phyloP scores from a whole-genome alignment of 768 basidiomycete genomes.

The Panaeolus cyanescens region DNA sequence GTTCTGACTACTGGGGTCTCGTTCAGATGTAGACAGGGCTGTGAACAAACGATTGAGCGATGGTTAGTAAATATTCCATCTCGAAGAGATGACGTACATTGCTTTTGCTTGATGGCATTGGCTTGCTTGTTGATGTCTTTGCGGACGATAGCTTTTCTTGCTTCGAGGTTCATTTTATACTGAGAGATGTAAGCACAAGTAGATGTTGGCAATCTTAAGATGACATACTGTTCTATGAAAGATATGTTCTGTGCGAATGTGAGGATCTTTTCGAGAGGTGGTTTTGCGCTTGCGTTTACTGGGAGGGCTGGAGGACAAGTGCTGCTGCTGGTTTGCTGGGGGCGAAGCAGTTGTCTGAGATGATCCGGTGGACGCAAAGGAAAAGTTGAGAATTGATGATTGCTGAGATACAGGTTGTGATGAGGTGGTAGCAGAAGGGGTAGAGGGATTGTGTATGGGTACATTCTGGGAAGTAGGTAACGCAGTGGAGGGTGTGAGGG shows the following conservation, averaged over 20 bases:
- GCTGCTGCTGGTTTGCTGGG: background rate
- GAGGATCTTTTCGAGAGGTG: background rate
- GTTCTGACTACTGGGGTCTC: background rate
- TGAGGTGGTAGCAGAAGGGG: background rate
- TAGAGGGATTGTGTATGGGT: background rate
- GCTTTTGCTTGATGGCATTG: background rate
- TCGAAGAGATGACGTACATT: background rate
- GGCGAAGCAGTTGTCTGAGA: background rate
- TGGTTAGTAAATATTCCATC: background rate
- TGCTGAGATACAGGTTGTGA: background rate
- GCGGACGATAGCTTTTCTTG: background rate
- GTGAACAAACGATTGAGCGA: background rate
- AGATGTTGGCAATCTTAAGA: background rate
- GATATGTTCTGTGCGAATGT: background rate
- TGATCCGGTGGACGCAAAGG: background rate
- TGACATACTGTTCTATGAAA: background rate
- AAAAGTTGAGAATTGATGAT: background rate
- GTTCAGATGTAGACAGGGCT: background rate
- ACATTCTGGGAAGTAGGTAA: background rate
- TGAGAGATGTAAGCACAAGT: background rate
- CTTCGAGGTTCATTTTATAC: background rate
- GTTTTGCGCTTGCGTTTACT: background rate
- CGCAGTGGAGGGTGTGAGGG: background rate
- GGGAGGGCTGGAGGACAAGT: no score
- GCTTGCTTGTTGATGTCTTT: background rate